Evolutionary conservation across 1,284 basidiomycete species (phyloP), one percentile per base, ranked within the genome.

Genomic region (Cryptococcus sp.): DNA sequence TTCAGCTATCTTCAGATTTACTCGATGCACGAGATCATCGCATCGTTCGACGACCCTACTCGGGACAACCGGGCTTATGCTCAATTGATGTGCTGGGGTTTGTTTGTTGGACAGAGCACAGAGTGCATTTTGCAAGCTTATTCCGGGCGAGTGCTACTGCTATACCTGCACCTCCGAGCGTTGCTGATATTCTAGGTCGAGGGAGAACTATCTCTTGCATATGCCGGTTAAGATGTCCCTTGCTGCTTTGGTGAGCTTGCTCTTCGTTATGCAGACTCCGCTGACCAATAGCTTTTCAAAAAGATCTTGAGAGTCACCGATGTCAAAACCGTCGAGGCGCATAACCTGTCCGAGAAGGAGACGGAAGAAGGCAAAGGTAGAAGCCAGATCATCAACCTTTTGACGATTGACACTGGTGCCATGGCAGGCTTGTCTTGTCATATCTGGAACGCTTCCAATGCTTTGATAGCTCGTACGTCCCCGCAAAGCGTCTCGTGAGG

Each of bases 231-330:
- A 59, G 31, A 65, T 72, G 58, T 59, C 56, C 6, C 31, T 72
- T 10, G 54, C 56, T 3, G 63, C 66, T 2, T 52, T 72, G 44
- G 67, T 70, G 34, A 51, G 62, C 48, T n/a, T 3, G 14, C 28
- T 31, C 28, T 11, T 28, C 26, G 28, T 19, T 9, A 11, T 7
- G 16, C 16, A 7, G 14, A 7, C 5, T 18, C 36, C 23, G 32
- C 35, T 14, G 39, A 21, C 4, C 41, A 7, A 7, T 31, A 71
- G 68, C 62, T 73, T 9, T 69, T 68, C 50, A 47, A 59, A 21
- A 73, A 73, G 50, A 71, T 72, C 44, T 58, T 73, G 2, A 53
- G 63, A 6, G 58, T 64, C 0, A 63, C 64, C 1, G 71, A 73
- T 47, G 64, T 60, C 25, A 66, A 68, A 54, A 57, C 65, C 0